A percentile compares a stretch with the other conserved stretches of the same genome.
Evolutionary conservation across 2,329 filamentous ascomycete species (phyloP).

Genomic region (Venturia aucupariae): DNA sequence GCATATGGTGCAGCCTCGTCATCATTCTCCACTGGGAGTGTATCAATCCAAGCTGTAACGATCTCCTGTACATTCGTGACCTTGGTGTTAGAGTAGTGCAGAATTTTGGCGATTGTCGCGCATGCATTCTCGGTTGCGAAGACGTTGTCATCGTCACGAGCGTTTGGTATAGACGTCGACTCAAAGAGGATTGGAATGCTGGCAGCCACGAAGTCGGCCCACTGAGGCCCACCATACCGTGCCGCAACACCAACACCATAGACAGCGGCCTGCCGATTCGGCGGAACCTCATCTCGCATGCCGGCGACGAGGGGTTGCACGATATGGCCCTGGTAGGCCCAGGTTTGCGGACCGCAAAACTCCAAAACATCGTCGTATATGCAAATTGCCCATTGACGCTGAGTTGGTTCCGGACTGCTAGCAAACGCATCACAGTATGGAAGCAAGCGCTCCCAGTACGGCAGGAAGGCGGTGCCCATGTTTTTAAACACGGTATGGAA

Average conservation of each 20-base stretch:
- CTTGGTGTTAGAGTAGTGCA: slow-evolving; percentile 76
- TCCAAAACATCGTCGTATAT: slow-evolving; percentile 98
- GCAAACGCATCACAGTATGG: slow-evolving; percentile 81
- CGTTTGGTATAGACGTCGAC: slow-evolving; percentile 69
- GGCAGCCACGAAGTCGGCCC: slow-evolving; percentile 78
- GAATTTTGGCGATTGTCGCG: slow-evolving; percentile 90
- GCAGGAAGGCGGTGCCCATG: slow-evolving; percentile 75
- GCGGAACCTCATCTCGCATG: slow-evolving; percentile 74
- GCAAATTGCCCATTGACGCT: slow-evolving; percentile 97
- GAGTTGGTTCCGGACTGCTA: slow-evolving; percentile 70
- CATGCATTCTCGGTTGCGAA: slow-evolving; percentile 98
- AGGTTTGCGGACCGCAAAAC: slow-evolving; percentile 85
- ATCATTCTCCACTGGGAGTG: slow-evolving; percentile 84
- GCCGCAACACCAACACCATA: slow-evolving; percentile 95
- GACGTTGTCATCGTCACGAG: slow-evolving; percentile 83
- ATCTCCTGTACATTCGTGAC: slow-evolving; percentile 69
- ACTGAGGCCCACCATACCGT: slow-evolving; percentile 77
- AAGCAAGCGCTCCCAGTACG: slow-evolving; percentile 78
- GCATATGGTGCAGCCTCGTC: slow-evolving; percentile 96
- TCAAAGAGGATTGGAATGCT: slow-evolving; percentile 77
- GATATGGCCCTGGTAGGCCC: slow-evolving; percentile 77
- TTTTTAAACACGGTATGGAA: slow-evolving; percentile 99
- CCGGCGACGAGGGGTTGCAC: slow-evolving; percentile 78
- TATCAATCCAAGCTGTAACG: slow-evolving; percentile 79
- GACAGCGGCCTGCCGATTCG: slow-evolving; percentile 89